phyloP scores from a whole-genome alignment of 208 protist species.

The Trypanosomatidae sp. region DNA sequence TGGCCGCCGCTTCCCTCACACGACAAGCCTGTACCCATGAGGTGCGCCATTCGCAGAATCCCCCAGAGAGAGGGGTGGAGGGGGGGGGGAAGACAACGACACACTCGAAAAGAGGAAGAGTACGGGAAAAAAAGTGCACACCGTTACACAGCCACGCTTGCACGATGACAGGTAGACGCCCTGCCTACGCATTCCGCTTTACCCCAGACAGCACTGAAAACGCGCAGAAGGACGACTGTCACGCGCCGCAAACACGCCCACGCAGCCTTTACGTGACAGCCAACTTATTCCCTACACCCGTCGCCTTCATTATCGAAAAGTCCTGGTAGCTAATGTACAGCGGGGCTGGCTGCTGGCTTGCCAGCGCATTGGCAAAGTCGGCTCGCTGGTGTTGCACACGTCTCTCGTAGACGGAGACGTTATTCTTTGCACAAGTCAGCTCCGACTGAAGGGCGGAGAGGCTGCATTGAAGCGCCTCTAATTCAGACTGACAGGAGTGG shows the following conservation, averaged over 20 bases:
- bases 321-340: constrained; percentile 39
- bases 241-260: neutral
- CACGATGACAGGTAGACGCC: too few species aligned
- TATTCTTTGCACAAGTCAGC: neutral
- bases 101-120: neutral
- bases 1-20: neutral
- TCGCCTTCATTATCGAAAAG: constrained; percentile 27
- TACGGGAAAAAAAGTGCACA: neutral
- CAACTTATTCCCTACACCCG: constrained; percentile 14
- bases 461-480: constrained; percentile 2
- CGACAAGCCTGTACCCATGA: neutral
- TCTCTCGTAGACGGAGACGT: neutral
- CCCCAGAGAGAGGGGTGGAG: neutral
- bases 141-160: neutral
- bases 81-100: neutral
- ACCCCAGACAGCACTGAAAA: neutral
- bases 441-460: constrained; percentile 3
- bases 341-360: constrained; percentile 29
- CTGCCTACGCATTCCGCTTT: neutral
- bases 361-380: constrained; percentile 1
- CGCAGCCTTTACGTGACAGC: constrained; percentile 4
- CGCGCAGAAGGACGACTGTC: neutral
- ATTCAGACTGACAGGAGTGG: neutral
- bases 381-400: neutral
- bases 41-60: neutral